Conservation (phyloP, 208 protist genomes). For the Leptomonas pyrrhocoris region DNA sequence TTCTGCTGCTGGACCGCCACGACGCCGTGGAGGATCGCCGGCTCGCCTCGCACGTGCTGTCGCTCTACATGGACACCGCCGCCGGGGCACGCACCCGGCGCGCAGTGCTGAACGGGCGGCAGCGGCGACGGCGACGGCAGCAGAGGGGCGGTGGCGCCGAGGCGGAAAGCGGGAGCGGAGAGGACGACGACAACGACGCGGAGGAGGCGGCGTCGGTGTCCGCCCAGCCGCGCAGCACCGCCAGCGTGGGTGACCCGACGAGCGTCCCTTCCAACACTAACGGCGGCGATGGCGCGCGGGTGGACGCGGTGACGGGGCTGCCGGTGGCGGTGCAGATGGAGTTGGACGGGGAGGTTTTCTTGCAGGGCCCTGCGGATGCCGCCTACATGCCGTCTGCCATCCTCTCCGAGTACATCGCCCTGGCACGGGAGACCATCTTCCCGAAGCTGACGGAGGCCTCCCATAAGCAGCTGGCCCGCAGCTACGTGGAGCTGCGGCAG, state of each 20-base stretch:
- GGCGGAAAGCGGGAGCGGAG: conserved; percentile 8
- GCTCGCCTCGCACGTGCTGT: conserved; percentile 97
- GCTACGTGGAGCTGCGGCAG: conserved; percentile 94
- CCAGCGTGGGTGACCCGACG: not conserved
- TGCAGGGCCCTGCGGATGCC: conserved; percentile 50
- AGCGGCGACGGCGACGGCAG: not conserved
- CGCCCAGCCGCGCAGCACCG: conserved; percentile 16
- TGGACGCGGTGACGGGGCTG: conserved; percentile 44
- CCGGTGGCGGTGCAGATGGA: conserved; percentile 57
- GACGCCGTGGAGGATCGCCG: conserved; percentile 91
- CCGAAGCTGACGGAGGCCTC: conserved; percentile 90
- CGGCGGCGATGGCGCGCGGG: conserved; percentile 10
- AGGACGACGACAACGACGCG: conserved; percentile 3
- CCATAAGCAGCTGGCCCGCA: conserved; percentile 87
- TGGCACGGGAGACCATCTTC: conserved; percentile 87
- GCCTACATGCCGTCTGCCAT: conserved; percentile 80
- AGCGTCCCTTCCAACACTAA: not conserved
- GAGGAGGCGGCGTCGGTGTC: not conserved
- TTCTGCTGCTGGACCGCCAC: conserved; percentile 97
- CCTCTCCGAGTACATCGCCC: conserved; percentile 93
- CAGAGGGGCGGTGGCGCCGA: not conserved
- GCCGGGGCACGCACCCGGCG: conserved; percentile 17
- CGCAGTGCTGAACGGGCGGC: conserved; percentile 7
- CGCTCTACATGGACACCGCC: conserved; percentile 93
- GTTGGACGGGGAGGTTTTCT: conserved; percentile 78